A percentile compares a stretch with the other conserved stretches of the same genome.
phyloP scores from a whole-genome alignment of 306 rosid genomes.

The Acmispon strigosus region DNA sequence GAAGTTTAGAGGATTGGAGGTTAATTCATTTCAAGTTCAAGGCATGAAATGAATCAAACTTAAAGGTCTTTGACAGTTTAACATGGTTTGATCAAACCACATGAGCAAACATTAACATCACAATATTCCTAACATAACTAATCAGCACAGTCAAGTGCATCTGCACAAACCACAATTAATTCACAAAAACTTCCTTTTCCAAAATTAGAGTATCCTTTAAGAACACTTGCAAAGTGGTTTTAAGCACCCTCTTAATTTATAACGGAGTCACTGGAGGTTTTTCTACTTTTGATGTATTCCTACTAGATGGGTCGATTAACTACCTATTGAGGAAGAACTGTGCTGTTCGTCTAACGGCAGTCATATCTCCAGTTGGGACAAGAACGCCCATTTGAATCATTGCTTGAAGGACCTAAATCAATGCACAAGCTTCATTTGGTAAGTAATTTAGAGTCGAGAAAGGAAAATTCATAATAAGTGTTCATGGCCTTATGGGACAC shows the following conservation, averaged over 20 bases:
- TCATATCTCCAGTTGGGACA: constrained; percentile 99
- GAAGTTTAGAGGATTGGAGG: background rate
- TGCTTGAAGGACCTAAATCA: constrained; percentile 84
- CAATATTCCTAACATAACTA: background rate
- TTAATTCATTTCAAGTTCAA: background rate
- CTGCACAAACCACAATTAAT: constrained; percentile 10
- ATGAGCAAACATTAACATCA: constrained; percentile 11
- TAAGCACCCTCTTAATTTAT: background rate
- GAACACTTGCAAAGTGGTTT: constrained; percentile 1
- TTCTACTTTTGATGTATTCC: constrained; percentile 9
- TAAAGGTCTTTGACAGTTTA: background rate
- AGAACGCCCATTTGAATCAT: constrained; percentile 99
- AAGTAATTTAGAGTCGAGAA: constrained; percentile 13
- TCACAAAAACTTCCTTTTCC: background rate
- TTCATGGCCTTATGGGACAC: constrained; percentile 11
- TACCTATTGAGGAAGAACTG: constrained; percentile 94
- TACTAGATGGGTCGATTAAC: constrained; percentile 18
- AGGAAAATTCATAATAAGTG: constrained; percentile 2
- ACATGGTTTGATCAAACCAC: constrained; percentile 5
- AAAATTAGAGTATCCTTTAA: background rate
- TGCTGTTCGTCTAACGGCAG: constrained; percentile 95
- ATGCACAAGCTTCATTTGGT: constrained; percentile 20
- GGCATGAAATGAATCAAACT: background rate
- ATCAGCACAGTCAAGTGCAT: constrained; percentile 1
- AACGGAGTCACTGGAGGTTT: background rate